phyloP scores from a whole-genome alignment of 768 basidiomycete genomes.

The Tubosaeta sp. region DNA sequence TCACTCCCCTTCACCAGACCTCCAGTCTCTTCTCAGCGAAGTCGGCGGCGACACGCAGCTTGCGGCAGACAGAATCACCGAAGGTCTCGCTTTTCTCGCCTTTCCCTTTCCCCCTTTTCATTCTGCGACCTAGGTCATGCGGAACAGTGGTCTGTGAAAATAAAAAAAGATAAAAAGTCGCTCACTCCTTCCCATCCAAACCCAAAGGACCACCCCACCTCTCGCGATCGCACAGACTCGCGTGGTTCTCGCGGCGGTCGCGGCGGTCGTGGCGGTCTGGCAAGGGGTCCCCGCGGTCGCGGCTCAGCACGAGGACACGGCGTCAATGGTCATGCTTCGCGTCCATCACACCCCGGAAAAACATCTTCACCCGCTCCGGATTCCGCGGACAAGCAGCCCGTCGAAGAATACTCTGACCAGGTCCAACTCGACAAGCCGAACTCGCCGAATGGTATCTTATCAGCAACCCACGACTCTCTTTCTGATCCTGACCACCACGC shows the following conservation, averaged over 20 bases:
- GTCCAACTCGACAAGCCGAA: constrained; percentile 12
- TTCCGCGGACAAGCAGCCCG: constrained; percentile 22
- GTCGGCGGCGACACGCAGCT: constrained; percentile 63
- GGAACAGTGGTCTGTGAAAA: constrained; percentile 79
- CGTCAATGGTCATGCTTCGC: constrained; percentile 32
- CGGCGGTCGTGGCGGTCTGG: constrained; percentile 55
- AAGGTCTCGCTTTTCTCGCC: constrained; percentile 43
- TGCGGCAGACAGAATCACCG: constrained; percentile 70
- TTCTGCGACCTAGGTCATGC: constrained; percentile 50
- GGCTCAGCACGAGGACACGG: constrained; percentile 38
- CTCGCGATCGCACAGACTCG: constrained; percentile 35
- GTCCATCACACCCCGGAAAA: constrained; percentile 22
- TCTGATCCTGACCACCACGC: constrained; percentile 7
- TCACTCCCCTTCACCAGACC: constrained; percentile 41
- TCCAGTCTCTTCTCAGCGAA: constrained; percentile 64
- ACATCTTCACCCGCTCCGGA: constrained; percentile 33
- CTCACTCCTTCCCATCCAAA: constrained; percentile 35
- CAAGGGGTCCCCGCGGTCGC: constrained; percentile 41
- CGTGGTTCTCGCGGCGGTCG: constrained; percentile 61
- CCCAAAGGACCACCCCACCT: constrained; percentile 43
- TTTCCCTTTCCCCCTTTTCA: constrained; percentile 6
- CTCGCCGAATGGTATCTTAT: constrained; percentile 11
- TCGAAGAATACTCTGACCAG: constrained; percentile 20
- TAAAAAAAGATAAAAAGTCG: constrained; percentile 83
- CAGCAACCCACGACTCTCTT: constrained; percentile 12